Percentiles rank a stretch among this genome's conserved stretches.
These are phyloP conservation scores for Piromyces sp. DNA, from an alignment of 192 early-diverging fungal species.

Conservation along the genomic window DNA sequence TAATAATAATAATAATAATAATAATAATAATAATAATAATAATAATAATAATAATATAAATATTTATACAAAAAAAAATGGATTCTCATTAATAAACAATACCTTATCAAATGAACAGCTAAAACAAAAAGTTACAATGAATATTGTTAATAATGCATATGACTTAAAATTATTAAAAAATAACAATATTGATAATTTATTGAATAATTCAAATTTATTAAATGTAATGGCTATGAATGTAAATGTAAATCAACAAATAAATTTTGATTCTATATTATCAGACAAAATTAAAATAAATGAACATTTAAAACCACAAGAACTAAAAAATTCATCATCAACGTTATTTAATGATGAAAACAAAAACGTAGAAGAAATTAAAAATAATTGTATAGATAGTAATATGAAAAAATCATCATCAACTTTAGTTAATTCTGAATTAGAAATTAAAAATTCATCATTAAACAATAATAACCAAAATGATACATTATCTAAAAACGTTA, in stretches of 20 bases:
- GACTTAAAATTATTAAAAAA: neutral
- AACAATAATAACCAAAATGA: neutral
- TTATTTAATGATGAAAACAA: neutral
- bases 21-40: no score
- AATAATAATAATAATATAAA: neutral
- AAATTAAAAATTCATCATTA: neutral
- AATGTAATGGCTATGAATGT: neutral
- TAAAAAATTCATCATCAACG: neutral
- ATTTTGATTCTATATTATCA: neutral
- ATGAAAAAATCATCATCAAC: neutral
- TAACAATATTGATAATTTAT: neutral
- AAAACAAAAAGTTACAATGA: no score
- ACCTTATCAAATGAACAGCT: no score
- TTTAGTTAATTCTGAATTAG: neutral
- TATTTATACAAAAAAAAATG: neutral
- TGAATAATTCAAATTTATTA: neutral
- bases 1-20: no score
- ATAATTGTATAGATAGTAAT: neutral
- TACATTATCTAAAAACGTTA: no score
- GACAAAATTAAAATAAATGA: neutral
- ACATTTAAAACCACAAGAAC: neutral
- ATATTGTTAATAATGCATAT: neutral
- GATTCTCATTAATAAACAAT: no score
- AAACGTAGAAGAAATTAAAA: no score
- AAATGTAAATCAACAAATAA: neutral